Base-by-base conservation (phyloP, 345 rosid species). In the Linum lewisii region DNA sequence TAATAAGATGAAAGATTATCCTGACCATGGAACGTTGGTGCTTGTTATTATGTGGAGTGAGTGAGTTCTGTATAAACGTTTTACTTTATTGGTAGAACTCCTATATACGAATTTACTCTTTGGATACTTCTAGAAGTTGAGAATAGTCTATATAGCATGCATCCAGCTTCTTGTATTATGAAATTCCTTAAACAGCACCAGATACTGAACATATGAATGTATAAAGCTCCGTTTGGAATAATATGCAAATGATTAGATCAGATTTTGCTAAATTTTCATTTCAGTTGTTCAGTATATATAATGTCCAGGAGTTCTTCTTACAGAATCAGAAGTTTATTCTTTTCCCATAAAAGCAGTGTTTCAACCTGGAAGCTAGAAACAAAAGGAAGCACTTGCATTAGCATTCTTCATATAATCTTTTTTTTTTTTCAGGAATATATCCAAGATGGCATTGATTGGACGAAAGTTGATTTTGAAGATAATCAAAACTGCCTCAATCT, bases 361-460 rank as follows among this genome's bases (percentile, higher is more conserved):
- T 29, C 34, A 29, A 8, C 18, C 18, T 11, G 18, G 47, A 11
- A 1, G 9, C 16, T 16, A 42, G 47, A 42, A 42, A 11, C 18
- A 11, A 42, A 34, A 34, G 38, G 38, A 34, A 34, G 10, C 10
- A 34, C 38, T 34, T 29, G 0, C 34, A 29, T 29, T 11, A 42
- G 15, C 47, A 14, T 51, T 3, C 21, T 21, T 51, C 21, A 51
- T 22, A 51, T 23, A 18, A n/a, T 24, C 4, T 1, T 10, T 7
- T 55, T 18, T 24, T 25, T 4, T 55, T 10, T 24, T 18, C 59
- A 55, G 59, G 59, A 55, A 55, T 55, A 55, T 23, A 55, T 55
- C 59, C 59, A 55, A 55, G 59, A 55, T 55, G 59, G 59, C 59
- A 55, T 55, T 25, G 59, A 55, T 25, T 55, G 59, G 32, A 25